Evolutionary conservation across 139 green algal genomes (phyloP), one percentile per base, ranked within the genome.

Genomic region (Chlorella vulgaris): DNA sequence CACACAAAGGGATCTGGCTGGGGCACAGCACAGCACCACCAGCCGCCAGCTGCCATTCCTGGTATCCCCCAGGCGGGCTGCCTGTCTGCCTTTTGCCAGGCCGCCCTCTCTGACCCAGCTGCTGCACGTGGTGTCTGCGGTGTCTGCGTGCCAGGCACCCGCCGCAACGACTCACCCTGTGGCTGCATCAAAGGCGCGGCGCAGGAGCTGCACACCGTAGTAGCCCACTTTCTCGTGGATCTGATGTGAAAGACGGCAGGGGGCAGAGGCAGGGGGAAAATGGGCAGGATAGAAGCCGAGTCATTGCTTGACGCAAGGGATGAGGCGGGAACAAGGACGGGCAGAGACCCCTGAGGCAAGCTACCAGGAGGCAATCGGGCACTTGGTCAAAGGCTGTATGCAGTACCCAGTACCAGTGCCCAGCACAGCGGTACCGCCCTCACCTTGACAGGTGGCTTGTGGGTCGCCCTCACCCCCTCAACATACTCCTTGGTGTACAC

Each of bases 401-500:
- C 47, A 58, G 10, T 15, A 58, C 18, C n/a, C 65, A 51, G 24
- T 47, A 26, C 55, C 5, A 28, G 67, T 36, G 70, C 43, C 2
- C 50, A 31, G 70, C 28, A 10, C 19, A n/a, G 24, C 15, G 22
- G 69, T 18, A n/a, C 13, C 31, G 65, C n/a, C 2, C 84, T 26
- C 58, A 94, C 88, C 84, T 87, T 89, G 42, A 86, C 33, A 6
- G 91, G 90, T 0, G 74, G 67, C 55, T 88, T 33, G 82, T 95
- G 91, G 21, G 67, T 83, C 0, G 91, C 90, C 28, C 47, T 43
- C 33, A 96, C 84, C 26, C 60, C 78, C 77, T 93, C 89, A n/a
- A 93, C 40, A 66, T 96, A 96, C 2, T 87, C 83, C 19, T 62
- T 80, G 51, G 31, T 73, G 81, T 97, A 97, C 35, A 89, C 78